Evolutionary conservation across 257 asterid genomes (phyloP).

Genomic region (Pogostemon cablin): DNA sequence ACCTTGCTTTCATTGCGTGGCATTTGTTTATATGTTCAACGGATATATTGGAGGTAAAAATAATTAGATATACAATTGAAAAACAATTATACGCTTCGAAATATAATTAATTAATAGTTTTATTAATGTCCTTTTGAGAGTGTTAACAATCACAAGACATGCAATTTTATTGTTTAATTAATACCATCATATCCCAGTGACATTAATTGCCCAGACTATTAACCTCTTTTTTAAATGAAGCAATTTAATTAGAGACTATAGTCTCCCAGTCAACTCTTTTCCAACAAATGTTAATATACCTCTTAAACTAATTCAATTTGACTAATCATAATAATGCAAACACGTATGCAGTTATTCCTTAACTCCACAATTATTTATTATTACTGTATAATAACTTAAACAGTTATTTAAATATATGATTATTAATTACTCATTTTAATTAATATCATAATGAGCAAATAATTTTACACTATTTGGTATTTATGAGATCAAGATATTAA

Average conservation of each 20-base stretch:
- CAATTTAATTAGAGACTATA: constrained; percentile 5
- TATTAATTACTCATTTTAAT: too few relatives aligned
- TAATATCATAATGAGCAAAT: too few relatives aligned
- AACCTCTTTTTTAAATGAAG: neutral
- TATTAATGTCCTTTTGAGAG: neutral
- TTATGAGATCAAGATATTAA: neutral
- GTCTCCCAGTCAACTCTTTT: constrained; percentile 40
- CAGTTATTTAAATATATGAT: too few relatives aligned
- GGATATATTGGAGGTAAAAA: too few relatives aligned
- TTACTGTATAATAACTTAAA: neutral
- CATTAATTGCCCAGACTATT: constrained; percentile 39
- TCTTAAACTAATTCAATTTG: neutral
- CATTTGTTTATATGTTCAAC: too few relatives aligned
- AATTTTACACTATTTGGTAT: too few relatives aligned
- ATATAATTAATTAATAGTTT: too few relatives aligned
- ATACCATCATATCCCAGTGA: neutral
- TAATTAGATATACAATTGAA: too few relatives aligned
- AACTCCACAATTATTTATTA: neutral
- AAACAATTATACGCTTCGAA: too few relatives aligned
- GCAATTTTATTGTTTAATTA: constrained; percentile 19
- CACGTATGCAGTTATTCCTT: too few relatives aligned
- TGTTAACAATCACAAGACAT: constrained; percentile 15
- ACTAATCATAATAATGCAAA: too few relatives aligned
- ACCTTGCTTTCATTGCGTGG: too few relatives aligned
- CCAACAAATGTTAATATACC: neutral